Conservation (phyloP, 2,329 filamentous ascomycete genomes). For the Pezicula neosporulosa region DNA sequence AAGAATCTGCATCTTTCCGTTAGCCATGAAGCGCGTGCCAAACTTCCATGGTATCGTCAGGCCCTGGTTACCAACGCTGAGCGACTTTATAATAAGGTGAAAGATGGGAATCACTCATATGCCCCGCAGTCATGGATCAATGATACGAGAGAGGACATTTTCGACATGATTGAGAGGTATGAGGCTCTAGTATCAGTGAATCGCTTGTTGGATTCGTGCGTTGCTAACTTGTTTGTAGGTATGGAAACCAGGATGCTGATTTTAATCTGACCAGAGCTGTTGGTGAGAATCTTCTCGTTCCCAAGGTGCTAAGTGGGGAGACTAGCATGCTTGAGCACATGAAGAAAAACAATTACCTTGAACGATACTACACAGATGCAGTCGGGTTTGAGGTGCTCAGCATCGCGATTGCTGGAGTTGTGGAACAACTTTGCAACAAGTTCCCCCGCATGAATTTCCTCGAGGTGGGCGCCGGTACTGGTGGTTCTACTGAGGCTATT, state of each 20-base stretch:
- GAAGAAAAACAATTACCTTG: slow-evolving; percentile 3
- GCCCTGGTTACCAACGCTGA: not conserved
- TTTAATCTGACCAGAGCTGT: not conserved
- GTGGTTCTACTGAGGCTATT: not conserved
- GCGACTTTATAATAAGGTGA: not conserved
- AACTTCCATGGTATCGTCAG: not conserved
- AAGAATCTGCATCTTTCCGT: not conserved
- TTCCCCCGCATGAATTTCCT: slow-evolving; percentile 32
- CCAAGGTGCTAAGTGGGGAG: not conserved
- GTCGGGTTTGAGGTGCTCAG: not conserved
- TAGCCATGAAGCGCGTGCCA: not conserved
- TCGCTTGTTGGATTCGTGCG: too few relatives aligned
- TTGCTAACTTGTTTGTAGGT: too few relatives aligned
- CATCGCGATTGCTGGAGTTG: not conserved
- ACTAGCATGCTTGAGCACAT: slow-evolving; percentile 1
- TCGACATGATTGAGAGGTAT: not conserved
- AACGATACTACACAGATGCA: slow-evolving; percentile 1
- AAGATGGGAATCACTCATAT: slow-evolving; percentile 3
- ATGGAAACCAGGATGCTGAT: not conserved
- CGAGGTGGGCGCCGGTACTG: slow-evolving; percentile 29
- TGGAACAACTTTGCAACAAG: slow-evolving; percentile 24
- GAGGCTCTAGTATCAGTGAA: too few relatives aligned
- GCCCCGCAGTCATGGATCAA: slow-evolving; percentile 2
- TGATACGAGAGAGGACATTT: slow-evolving; percentile 4
- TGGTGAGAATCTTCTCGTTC: not conserved